phyloP scores from a whole-genome alignment of 2,329 filamentous ascomycete genomes.

The Fonsecaea monophora region DNA sequence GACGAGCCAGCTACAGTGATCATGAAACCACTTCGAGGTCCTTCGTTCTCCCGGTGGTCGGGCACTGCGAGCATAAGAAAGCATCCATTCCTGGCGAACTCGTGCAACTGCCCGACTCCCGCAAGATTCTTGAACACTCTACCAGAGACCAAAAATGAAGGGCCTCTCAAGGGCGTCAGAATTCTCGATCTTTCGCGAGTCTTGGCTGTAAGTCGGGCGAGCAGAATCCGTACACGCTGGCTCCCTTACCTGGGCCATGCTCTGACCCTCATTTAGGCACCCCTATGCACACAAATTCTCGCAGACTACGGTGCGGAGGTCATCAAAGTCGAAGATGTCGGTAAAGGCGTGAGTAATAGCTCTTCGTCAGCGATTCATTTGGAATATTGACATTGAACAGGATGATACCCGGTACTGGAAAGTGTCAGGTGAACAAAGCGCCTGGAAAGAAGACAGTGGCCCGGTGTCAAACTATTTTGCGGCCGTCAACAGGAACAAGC shows the following conservation, averaged over 20 bases:
- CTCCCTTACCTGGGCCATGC: too few relatives aligned
- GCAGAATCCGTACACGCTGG: background rate
- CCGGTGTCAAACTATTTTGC: conserved; percentile 46
- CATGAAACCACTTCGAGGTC: too few relatives aligned
- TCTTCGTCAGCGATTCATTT: too few relatives aligned
- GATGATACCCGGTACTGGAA: conserved; percentile 34
- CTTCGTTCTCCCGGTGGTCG: too few relatives aligned
- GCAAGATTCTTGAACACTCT: conserved; percentile 42
- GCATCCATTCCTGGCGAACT: too few relatives aligned
- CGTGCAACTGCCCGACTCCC: too few relatives aligned
- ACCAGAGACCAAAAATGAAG: conserved; percentile 47
- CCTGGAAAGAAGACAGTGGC: conserved; percentile 16
- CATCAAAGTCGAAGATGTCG: conserved; percentile 41
- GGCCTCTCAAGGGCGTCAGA: conserved; percentile 40
- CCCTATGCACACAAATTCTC: conserved; percentile 35
- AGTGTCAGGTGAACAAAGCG: background rate
- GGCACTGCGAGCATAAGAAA: too few relatives aligned
- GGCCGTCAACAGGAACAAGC: conserved; percentile 34
- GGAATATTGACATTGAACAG: background rate
- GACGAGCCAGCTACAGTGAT: too few relatives aligned
- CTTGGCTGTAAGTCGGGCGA: conserved; percentile 22
- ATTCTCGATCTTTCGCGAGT: conserved; percentile 38
- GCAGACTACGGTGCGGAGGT: conserved; percentile 35
- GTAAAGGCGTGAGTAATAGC: conserved; percentile 34
- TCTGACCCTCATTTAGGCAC: background rate